phyloP scores from a whole-genome alignment of 805 yeast species.

The Cyberlindnera galapagoensis region DNA sequence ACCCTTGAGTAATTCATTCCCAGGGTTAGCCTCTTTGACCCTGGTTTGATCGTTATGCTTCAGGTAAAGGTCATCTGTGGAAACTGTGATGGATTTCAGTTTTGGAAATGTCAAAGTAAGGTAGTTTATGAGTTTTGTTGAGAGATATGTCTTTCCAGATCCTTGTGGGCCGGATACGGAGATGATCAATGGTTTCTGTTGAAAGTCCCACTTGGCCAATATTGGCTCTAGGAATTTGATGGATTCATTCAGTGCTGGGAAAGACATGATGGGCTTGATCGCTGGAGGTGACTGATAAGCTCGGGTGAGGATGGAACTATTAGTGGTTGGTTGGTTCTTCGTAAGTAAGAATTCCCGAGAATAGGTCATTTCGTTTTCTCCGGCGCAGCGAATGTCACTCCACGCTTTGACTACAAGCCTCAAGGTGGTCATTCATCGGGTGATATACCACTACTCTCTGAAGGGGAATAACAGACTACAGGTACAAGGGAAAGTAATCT shows the following conservation, averaged over 20 bases:
- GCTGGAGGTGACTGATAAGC: too few species aligned
- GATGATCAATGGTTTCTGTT: slow-evolving; percentile 36
- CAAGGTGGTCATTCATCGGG: too few species aligned
- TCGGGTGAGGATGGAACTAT: too few species aligned
- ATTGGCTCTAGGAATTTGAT: slow-evolving; percentile 25
- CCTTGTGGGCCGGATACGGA: slow-evolving; percentile 57
- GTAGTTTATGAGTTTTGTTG: slow-evolving; percentile 32
- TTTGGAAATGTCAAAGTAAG: slow-evolving; percentile 31
- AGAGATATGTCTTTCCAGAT: slow-evolving; percentile 62
- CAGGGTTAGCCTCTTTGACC: slow-evolving; percentile 34
- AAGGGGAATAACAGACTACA: too few species aligned
- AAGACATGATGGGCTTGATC: slow-evolving; percentile 3
- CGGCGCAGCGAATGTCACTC: too few species aligned
- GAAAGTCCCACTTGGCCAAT: slow-evolving; percentile 23
- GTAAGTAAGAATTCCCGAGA: too few species aligned
- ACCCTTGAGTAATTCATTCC: slow-evolving; percentile 58
- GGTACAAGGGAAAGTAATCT: too few species aligned
- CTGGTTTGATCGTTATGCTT: slow-evolving; percentile 52
- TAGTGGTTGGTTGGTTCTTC: too few species aligned
- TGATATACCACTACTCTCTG: too few species aligned
- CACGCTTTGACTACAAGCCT: too few species aligned
- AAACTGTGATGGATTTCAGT: slow-evolving; percentile 41
- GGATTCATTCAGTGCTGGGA: slow-evolving; percentile 6
- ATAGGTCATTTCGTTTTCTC: too few species aligned
- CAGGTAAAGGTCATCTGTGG: slow-evolving; percentile 84